phyloP scores from a whole-genome alignment of 805 yeast genomes.

The Metschnikowia hibisci region DNA sequence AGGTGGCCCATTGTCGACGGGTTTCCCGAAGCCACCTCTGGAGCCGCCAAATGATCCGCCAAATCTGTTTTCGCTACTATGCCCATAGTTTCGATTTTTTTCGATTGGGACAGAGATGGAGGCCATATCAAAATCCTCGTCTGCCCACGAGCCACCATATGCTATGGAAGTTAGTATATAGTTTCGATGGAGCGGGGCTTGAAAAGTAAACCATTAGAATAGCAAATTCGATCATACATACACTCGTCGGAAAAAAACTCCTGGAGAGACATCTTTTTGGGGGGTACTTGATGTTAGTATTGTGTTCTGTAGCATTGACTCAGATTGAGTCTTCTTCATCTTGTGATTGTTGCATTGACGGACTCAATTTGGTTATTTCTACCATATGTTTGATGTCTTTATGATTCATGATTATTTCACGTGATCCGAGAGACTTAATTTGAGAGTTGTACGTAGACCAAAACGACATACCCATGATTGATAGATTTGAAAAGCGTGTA shows the following conservation, averaged over 20 bases:
- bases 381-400: too few species aligned
- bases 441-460: too few species aligned
- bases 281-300: slow-evolving; percentile 30
- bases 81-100: slow-evolving; percentile 26
- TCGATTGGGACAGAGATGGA: slow-evolving; percentile 45
- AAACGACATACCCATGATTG: slow-evolving; percentile 4
- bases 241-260: slow-evolving; percentile 44
- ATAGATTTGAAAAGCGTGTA: slow-evolving; percentile 1
- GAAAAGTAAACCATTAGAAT: too few species aligned
- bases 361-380: too few species aligned
- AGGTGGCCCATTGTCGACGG: slow-evolving; percentile 45
- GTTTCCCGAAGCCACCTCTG: slow-evolving; percentile 6
- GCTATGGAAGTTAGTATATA: slow-evolving; percentile 27
- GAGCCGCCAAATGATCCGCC: slow-evolving; percentile 10
- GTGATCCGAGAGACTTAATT: too few species aligned
- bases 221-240: slow-evolving; percentile 24
- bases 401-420: too few species aligned
- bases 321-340: too few species aligned
- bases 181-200: background rate
- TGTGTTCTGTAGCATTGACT: too few species aligned
- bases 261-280: slow-evolving; percentile 44
- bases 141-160: slow-evolving; percentile 47
- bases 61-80: slow-evolving; percentile 9
- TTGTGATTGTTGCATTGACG: too few species aligned
- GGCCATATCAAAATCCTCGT: slow-evolving; percentile 42